Percentiles rank a stretch among this genome's conserved stretches.
These are phyloP conservation scores for Quercus mongolica DNA, from an alignment of 306 rosid species.

Conservation along the genomic window DNA sequence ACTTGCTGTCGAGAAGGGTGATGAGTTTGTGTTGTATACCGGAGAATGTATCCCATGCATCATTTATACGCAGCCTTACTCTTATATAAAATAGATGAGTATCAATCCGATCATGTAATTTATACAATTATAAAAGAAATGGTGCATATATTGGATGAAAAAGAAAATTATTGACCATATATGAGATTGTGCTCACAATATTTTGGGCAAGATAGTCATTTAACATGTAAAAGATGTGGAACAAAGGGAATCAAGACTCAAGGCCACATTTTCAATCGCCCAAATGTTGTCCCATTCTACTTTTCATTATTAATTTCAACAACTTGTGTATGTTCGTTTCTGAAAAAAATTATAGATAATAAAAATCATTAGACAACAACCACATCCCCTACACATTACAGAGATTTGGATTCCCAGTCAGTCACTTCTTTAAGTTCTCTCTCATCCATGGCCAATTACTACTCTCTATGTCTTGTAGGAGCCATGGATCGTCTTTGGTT, in stretches of 20 bases:
- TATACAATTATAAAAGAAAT: no score
- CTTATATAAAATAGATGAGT: no score
- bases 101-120: no score
- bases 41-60: no score
- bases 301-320: constrained; percentile 18
- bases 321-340: no score
- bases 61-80: no score
- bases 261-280: constrained; percentile 43
- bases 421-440: constrained; percentile 15
- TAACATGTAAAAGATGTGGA: constrained; percentile 25
- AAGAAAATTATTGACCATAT: no score
- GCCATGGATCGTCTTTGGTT: constrained; percentile 85
- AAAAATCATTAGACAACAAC: neutral
- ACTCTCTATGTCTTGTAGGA: constrained; percentile 31
- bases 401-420: constrained; percentile 7
- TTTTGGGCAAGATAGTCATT: constrained; percentile 28
- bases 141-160: no score
- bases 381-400: constrained; percentile 15
- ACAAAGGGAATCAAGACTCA: constrained; percentile 23
- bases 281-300: constrained; percentile 32
- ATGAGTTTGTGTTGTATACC: no score
- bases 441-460: constrained; percentile 44
- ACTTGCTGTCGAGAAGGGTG: no score
- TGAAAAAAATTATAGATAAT: no score
- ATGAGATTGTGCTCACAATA: neutral